Percentiles rank a stretch among this genome's conserved stretches.
Conservation (phyloP, 192 early-diverging fungal genomes). For the Entomortierella chlamydospora region DNA sequence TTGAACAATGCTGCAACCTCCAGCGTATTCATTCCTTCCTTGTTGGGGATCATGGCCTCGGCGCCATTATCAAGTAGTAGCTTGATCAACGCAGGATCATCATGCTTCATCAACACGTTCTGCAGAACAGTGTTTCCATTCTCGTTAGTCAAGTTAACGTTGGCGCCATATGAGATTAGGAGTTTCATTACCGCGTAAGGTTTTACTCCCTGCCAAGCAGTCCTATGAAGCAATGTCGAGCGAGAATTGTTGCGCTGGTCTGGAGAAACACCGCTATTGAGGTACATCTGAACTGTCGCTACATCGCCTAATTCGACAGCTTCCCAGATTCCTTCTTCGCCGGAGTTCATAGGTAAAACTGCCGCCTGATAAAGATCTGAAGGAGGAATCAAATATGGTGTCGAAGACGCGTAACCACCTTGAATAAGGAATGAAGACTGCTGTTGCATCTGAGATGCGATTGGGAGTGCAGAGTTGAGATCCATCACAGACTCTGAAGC, state of each 20-base stretch:
- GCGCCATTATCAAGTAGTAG: conserved; percentile 40
- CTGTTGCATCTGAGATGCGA: conserved; percentile 6
- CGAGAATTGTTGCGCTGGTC: conserved; percentile 43
- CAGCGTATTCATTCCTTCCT: conserved; percentile 50
- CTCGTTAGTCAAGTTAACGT: conserved; percentile 47
- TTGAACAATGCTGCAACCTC: conserved; percentile 49
- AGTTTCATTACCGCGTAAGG: conserved; percentile 35
- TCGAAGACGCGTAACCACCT: conserved; percentile 7
- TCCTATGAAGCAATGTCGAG: conserved; percentile 37
- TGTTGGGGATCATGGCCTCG: conserved; percentile 38
- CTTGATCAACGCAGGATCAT: conserved; percentile 39
- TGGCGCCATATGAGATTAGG: conserved; percentile 40
- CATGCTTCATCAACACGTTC: conserved; percentile 52
- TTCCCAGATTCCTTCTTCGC: conserved; percentile 54
- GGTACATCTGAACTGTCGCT: conserved; percentile 20
- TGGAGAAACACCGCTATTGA: conserved; percentile 32
- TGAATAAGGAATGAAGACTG: conserved; percentile 10
- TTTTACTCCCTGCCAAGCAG: conserved; percentile 35
- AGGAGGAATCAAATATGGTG: conserved; percentile 18
- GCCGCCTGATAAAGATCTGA: conserved; percentile 6
- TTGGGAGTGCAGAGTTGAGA: conserved; percentile 3
- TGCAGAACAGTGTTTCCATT: conserved; percentile 50
- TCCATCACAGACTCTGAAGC: conserved; percentile 16
- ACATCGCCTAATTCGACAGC: conserved; percentile 40
- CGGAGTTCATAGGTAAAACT: too few relatives aligned